Evolutionary conservation across 306 rosid genomes (phyloP), one percentile per base, ranked within the genome.

Genomic region (Rosa chinensis): DNA sequence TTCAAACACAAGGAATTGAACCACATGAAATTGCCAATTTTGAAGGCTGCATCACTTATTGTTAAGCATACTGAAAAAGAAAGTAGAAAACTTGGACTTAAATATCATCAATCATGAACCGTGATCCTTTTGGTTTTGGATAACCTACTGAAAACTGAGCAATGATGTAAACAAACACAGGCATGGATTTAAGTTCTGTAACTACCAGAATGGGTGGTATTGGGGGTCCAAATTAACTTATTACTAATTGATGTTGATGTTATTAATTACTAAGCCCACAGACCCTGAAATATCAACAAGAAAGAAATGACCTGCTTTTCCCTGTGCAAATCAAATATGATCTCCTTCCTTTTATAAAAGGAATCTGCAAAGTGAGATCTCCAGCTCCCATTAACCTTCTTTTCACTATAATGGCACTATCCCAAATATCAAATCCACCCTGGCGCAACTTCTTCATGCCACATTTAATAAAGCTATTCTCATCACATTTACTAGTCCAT

Each of bases 151-250:
- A 67, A 32, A 47, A 67, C 74, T 8, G 43, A 77, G 47, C 6
- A 66, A 48, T 73, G 79, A 78, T 74, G 82, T 68, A 73, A n/a
- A 49, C 28, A 68, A 45, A 32, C 81, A 70, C 70, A 44, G 35
- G 75, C 45, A 50, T 89, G 81, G 12, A 16, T 66, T 66, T 76
- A 83, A 49, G 70, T 66, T 66, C 63, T 47, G 85, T 76, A 78
- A 76, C 87, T 25, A 80, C 80, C 87, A 73, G 45, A 55, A 85
- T 66, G 58, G 71, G 80, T 80, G 86, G 88, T 61, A 89, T 12
- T n/a, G 62, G 48, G 69, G 70, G 91, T 82, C 43, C 95, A 92
- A 45, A 79, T 21, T 43, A 76, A 76, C 50, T 72, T 75, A 83
- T 74, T 43, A 74, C 82, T 82, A 82, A 84, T 40, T 17, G 16